These are phyloP conservation scores for Paraphaeosphaeria sporulosa DNA, from an alignment of 2,329 filamentous ascomycete genomes.

Conservation along the genomic window DNA sequence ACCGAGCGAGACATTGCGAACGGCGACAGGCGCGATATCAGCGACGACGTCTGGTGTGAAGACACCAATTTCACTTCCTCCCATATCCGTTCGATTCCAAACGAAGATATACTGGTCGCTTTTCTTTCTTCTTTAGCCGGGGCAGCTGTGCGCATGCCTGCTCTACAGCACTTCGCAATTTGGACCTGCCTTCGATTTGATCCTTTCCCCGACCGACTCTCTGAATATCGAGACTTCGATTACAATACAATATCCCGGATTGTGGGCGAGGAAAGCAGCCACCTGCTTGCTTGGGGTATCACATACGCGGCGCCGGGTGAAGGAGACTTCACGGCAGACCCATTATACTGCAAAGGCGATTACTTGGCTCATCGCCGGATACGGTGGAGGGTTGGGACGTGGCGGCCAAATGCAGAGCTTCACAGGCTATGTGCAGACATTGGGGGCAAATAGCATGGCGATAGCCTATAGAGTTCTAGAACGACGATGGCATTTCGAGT, in stretches of 20 bases:
- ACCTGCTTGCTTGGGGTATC: conserved; percentile 18
- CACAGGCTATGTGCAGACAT: conserved; percentile 17
- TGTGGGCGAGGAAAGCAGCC: not conserved
- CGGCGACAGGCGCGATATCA: conserved; percentile 18
- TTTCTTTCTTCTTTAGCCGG: conserved; percentile 26
- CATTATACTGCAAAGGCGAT: not conserved
- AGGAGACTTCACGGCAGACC: not conserved
- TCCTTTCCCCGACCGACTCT: not conserved
- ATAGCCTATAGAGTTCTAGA: conserved; percentile 10
- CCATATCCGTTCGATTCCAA: conserved; percentile 11
- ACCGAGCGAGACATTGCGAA: not conserved
- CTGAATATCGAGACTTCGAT: not conserved
- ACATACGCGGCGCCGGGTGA: conserved; percentile 13
- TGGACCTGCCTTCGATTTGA: conserved; percentile 5
- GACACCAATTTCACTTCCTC: not conserved
- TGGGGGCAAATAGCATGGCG: conserved; percentile 2
- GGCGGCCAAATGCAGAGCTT: conserved; percentile 20
- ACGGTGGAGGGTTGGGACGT: conserved; percentile 17
- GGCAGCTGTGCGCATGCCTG: conserved; percentile 21
- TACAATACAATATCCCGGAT: not conserved
- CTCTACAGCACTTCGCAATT: conserved; percentile 18
- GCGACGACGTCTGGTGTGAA: not conserved
- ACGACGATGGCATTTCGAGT: not conserved
- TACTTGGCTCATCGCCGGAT: conserved; percentile 10
- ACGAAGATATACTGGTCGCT: conserved; percentile 16